Evolutionary conservation across 2,329 filamentous ascomycete genomes (phyloP).

Genomic region (Calonectria hawksworthii): DNA sequence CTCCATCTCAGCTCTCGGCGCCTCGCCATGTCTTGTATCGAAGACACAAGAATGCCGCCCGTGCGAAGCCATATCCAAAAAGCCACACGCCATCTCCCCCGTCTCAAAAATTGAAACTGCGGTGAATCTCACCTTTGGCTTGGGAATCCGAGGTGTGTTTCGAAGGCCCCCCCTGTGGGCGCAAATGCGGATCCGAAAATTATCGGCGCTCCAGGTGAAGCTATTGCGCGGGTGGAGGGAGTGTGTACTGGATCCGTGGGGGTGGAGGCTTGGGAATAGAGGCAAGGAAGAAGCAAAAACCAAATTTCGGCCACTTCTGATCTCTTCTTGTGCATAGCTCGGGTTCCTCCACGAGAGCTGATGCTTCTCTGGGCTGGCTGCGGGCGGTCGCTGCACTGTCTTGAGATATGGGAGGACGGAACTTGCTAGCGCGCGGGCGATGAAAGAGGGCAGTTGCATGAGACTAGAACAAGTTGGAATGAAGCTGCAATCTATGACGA

Average conservation of each 20-base stretch:
- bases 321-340: background rate
- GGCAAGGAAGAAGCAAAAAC: background rate
- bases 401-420: background rate
- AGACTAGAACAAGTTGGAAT: background rate
- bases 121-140: background rate
- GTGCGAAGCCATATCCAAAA: background rate
- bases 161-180: background rate
- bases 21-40: background rate
- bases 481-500: background rate
- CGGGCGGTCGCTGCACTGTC: too few relatives aligned
- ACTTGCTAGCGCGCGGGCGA: background rate
- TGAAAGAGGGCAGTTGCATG: background rate
- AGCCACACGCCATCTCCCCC: background rate
- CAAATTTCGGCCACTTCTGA: background rate
- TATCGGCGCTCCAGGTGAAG: background rate
- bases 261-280: background rate
- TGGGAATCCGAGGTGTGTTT: background rate
- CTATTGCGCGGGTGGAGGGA: background rate
- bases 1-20: background rate
- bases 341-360: too few relatives aligned
- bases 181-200: background rate
- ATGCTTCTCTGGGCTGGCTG: background rate
- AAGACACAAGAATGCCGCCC: background rate
- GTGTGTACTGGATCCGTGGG: background rate
- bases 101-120: background rate